Evolutionary conservation across 805 yeast species (phyloP), one percentile per base, ranked within the genome.

Genomic region (Blastobotrys americana): DNA sequence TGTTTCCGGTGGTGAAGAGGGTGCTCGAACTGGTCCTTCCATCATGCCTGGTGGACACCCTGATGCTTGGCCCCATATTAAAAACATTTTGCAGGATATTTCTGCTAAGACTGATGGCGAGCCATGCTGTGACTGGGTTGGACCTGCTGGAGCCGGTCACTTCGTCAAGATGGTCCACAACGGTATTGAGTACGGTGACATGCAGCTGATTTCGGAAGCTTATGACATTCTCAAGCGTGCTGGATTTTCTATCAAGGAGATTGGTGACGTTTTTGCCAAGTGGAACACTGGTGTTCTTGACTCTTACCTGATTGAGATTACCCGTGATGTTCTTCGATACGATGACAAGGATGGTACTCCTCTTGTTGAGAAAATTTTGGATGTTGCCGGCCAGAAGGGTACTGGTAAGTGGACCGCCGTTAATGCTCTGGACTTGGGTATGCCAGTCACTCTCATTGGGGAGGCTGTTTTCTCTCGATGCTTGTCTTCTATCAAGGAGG

Each of bases 91-190:
- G 87, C 98, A 90, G 74, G 78, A 89, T 45, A 84, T 93, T 60
- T 73, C 97, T 45, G 97, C 98, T 66, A 88, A 90, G 76, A 70
- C 95, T 51, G 96, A 93, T 64, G 96, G 96, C 60, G 97, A 93
- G 75, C 96, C 98, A 66, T 90, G 98, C 74, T 90, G 98, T 75
- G 98, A 90, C 80, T 90, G 98, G 98, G 97, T 90, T 60, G 98
- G 98, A 63, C 95, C 90, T 58, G 96, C 95, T 50, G 98, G 98
- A 70, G 80, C 97, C 39, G 98, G 98, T 63, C 98, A 90, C 73
- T 90, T 83, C 73, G 97, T 90, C 66, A 90, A 90, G 78, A 93
- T 93, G 98, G 97, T 93, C 55, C 98, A 90, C 79, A 90, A 90
- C 69, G 98, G 98, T 84, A 90, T 90, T 60, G 98, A 90, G 74